These are phyloP conservation scores for Lotus japonicus DNA, from an alignment of 306 rosid species.

Conservation along the genomic window DNA sequence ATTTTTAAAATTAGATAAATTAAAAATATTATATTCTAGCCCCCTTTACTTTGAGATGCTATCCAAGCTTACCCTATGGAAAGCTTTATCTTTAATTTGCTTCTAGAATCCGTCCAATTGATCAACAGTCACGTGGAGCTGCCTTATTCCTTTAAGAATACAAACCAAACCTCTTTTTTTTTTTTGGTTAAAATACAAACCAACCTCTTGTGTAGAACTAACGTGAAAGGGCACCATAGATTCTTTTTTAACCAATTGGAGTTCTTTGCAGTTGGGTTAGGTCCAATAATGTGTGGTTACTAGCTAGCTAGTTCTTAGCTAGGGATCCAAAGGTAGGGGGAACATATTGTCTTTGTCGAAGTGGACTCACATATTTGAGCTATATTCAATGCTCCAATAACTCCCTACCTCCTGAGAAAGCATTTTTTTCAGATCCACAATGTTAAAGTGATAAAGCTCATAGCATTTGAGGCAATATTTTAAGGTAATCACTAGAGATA, in stretches of 20 bases:
- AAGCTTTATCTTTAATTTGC: background rate
- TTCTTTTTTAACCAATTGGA: constrained; percentile 13
- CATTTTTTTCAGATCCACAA: constrained; percentile 8
- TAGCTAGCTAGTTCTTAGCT: background rate
- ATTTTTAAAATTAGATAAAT: too few species aligned
- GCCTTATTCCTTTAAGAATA: constrained; percentile 15
- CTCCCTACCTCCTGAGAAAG: background rate
- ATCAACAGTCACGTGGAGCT: constrained; percentile 30
- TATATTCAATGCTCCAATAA: constrained; percentile 25
- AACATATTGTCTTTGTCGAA: constrained; percentile 13
- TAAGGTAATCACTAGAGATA: constrained; percentile 20
- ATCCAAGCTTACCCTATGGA: background rate
- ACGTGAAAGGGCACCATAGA: background rate
- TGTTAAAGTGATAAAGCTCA: constrained; percentile 17
- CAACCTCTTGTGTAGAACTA: background rate
- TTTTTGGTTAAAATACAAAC: too few species aligned
- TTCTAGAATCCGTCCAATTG: background rate
- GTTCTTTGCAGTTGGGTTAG: constrained; percentile 13
- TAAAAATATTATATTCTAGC: background rate
- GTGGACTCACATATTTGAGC: constrained; percentile 14
- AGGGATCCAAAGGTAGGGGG: constrained; percentile 14
- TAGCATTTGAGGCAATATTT: constrained; percentile 21
- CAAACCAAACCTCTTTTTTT: background rate
- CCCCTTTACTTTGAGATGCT: background rate
- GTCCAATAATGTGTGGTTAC: constrained; percentile 21